Conservation (phyloP, 1,284 basidiomycete genomes). For the Ceratobasidium sp. region DNA sequence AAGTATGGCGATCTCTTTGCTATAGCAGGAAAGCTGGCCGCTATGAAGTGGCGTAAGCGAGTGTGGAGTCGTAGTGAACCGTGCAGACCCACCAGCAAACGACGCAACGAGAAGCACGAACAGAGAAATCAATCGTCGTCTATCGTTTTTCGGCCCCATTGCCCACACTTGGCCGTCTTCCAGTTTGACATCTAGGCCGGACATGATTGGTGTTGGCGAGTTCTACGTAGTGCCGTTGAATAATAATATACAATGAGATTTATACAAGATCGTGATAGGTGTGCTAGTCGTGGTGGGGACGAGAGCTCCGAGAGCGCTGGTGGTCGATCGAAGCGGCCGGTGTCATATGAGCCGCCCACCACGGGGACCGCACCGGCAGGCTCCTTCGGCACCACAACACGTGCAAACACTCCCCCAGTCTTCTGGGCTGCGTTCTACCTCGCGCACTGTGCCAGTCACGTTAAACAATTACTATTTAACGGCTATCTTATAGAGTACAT, state of each 20-base stretch:
- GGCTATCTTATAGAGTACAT: slow-evolving; percentile 14
- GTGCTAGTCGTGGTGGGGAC: not conserved
- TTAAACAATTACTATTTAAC: slow-evolving; percentile 6
- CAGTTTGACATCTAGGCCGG: slow-evolving; percentile 7
- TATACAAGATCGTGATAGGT: not conserved
- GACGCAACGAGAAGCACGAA: slow-evolving; percentile 51
- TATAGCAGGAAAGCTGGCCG: slow-evolving; percentile 70
- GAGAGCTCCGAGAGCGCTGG: not conserved
- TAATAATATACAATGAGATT: slow-evolving; percentile 15
- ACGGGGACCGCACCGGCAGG: slow-evolving; percentile 18
- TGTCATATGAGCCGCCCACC: not conserved
- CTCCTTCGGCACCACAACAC: slow-evolving; percentile 1
- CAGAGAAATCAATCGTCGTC: not conserved
- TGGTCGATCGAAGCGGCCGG: slow-evolving; percentile 22
- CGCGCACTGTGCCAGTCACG: slow-evolving; percentile 11
- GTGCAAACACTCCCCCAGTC: not conserved
- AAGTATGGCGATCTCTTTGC: slow-evolving; percentile 62
- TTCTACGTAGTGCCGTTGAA: not conserved
- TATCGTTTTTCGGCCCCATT: not conserved
- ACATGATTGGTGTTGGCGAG: slow-evolving; percentile 19
- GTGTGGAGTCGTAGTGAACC: not conserved
- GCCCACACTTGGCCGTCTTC: not conserved
- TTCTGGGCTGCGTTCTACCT: not conserved
- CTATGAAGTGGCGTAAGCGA: slow-evolving; percentile 50
- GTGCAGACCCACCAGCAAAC: slow-evolving; percentile 49